Conservation (phyloP, 2,329 filamentous ascomycete genomes). For the Alternaria arborescens region DNA sequence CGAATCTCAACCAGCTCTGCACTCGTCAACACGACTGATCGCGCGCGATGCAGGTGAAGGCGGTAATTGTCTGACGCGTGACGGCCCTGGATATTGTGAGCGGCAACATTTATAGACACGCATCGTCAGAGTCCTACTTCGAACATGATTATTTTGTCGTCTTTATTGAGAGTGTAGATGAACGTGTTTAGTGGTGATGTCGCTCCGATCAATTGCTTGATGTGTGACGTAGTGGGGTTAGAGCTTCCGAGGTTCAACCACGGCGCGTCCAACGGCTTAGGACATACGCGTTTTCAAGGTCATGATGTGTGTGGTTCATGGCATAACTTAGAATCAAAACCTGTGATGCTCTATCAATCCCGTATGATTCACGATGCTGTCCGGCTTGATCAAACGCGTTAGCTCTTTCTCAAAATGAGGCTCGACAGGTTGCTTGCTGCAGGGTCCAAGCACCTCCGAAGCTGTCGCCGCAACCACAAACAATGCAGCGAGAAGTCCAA, state of each 20-base stretch:
- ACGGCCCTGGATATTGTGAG: conserved; percentile 50
- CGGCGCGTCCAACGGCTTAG: not conserved
- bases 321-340: not conserved
- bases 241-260: conserved; percentile 5
- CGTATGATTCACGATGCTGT: not conserved
- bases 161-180: not conserved
- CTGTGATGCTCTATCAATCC: not conserved
- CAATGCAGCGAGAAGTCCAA: not conserved
- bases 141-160: conserved; percentile 22
- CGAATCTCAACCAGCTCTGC: conserved; percentile 93
- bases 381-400: not conserved
- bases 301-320: not conserved
- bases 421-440: conserved; percentile 3
- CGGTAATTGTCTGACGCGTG: conserved; percentile 78
- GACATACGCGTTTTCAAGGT: not conserved
- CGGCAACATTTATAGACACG: not conserved
- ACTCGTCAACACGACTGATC: conserved; percentile 80
- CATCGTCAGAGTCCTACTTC: conserved; percentile 17
- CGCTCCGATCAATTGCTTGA: not conserved
- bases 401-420: not conserved
- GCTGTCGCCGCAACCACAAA: conserved; percentile 6
- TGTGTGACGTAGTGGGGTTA: conserved; percentile 20
- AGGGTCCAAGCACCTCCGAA: conserved; percentile 23
- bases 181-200: not conserved
- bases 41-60: conserved; percentile 82